Base-by-base conservation (phyloP, 192 early-diverging fungal species). In the Gaertneriomyces semiglobifer region DNA sequence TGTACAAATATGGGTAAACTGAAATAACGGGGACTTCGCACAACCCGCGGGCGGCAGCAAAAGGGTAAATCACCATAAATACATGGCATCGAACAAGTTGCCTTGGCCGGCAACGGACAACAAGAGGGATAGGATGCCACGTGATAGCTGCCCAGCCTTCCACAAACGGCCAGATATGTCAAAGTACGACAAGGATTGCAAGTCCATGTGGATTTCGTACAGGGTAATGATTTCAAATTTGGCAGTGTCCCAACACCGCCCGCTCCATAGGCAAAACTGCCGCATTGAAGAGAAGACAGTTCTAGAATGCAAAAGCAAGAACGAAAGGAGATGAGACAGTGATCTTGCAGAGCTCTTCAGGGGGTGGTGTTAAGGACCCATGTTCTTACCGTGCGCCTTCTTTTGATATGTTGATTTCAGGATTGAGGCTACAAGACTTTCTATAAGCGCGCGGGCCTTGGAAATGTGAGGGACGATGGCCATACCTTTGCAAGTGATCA, bases 401-500 rank as follows among this genome's bases (percentile, higher is more conserved):
- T 20, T 62, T 60, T 43, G 42, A 67, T 44, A 73, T 73, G 12
- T 61, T 14, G n/a, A 73, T 19, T 41, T 73, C 71, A 11, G 71
- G 71, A 46, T 73, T 66, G n/a, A 73, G 39, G 52, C 71, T 73
- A 33, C 4, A 6, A 5, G 50, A 52, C 5, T 18, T 18, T 52
- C 10, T 20, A 38, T 14, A 16, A 50, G n/a, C 41, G 4, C 20
- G 25, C 16, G 1, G 10, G 60, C 50, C 12, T 33, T 33, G 25
- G 25, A 1, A 33, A 33, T 33, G 25, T 2, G 25, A 33, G 25
- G 1, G 11, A 7, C 11, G 19, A 33, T 5, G 5, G 6, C 4
- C n/a, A 10, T 68, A 73, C 71, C 58, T 73, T 45, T 68, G 64
- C 12, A 73, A 41, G 16, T 73, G 60, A 45, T 73, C 71, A 6